phyloP scores from a whole-genome alignment of 306 rosid genomes.

The Mimosa bimucronata region DNA sequence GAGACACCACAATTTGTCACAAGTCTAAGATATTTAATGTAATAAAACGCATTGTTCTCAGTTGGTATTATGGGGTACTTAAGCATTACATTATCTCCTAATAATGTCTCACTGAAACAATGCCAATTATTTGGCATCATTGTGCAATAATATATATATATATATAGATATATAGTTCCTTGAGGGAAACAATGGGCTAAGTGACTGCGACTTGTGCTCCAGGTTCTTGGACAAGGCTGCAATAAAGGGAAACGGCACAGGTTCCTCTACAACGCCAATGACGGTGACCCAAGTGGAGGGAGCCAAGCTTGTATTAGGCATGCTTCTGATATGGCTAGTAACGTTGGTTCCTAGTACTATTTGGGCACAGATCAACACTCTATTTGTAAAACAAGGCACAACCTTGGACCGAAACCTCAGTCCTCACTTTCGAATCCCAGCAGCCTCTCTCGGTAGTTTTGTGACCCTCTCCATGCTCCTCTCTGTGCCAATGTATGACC shows the following conservation, averaged over 20 bases:
- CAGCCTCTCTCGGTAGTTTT: slow-evolving; percentile 75
- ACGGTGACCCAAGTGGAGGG: slow-evolving; percentile 90
- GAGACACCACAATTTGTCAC: slow-evolving; percentile 17
- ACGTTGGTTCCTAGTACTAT: slow-evolving; percentile 80
- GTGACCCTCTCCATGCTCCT: slow-evolving; percentile 80
- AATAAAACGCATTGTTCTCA: neutral
- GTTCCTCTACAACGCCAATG: slow-evolving; percentile 46
- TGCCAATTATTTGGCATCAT: neutral
- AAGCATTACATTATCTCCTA: neutral
- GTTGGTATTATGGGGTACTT: neutral
- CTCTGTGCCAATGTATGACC: slow-evolving; percentile 77
- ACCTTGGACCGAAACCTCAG: slow-evolving; percentile 75
- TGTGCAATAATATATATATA: neutral
- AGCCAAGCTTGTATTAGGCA: slow-evolving; percentile 73
- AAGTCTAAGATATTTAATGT: slow-evolving; percentile 18
- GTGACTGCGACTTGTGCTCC: slow-evolving; percentile 16
- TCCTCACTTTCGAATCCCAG: slow-evolving; percentile 65
- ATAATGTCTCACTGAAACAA: neutral
- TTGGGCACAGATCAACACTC: slow-evolving; percentile 81
- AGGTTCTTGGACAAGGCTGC: slow-evolving; percentile 65
- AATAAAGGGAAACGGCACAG: slow-evolving; percentile 30
- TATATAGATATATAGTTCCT: neutral
- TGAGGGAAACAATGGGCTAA: neutral
- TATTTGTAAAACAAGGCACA: slow-evolving; percentile 91
- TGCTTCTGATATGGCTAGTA: slow-evolving; percentile 67